Evolutionary conservation across 148 eudicot species (phyloP).

Genomic region (Euryodendron excelsum): DNA sequence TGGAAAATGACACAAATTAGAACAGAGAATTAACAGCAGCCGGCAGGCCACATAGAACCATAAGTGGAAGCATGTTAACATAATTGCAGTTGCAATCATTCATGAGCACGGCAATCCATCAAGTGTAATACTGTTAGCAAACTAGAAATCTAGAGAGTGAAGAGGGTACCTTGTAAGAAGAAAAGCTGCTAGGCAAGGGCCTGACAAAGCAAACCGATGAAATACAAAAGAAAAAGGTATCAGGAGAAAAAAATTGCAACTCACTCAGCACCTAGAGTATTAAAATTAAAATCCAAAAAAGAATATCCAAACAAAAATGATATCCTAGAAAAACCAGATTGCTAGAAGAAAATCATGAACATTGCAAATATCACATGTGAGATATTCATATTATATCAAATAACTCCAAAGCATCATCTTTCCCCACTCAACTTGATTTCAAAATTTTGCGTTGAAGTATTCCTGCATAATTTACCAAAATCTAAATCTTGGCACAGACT

Average conservation of each 20-base stretch:
- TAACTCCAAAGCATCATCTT: background rate
- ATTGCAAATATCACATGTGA: no score
- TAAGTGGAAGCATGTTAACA: background rate
- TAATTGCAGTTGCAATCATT: background rate
- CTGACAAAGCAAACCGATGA: constrained; percentile 39
- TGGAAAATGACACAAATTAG: background rate
- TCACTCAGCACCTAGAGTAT: background rate
- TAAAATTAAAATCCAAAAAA: background rate
- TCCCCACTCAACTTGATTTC: background rate
- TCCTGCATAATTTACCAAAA: background rate
- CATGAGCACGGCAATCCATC: background rate
- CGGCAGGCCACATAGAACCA: background rate
- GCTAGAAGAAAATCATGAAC: background rate
- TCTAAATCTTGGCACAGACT: background rate
- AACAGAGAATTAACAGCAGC: background rate
- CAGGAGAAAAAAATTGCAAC: constrained; percentile 16
- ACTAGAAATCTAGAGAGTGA: constrained; percentile 3
- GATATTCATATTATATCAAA: background rate
- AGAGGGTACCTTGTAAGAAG: constrained; percentile 84
- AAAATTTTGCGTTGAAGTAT: background rate
- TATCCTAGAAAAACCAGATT: background rate
- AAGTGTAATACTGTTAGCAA: background rate
- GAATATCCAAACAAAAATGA: background rate
- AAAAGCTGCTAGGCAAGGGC: constrained; percentile 82
- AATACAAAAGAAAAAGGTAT: constrained; percentile 18